These are phyloP conservation scores for Jimgerdemannia flammicorona DNA, from an alignment of 192 early-diverging fungal species.

Conservation along the genomic window DNA sequence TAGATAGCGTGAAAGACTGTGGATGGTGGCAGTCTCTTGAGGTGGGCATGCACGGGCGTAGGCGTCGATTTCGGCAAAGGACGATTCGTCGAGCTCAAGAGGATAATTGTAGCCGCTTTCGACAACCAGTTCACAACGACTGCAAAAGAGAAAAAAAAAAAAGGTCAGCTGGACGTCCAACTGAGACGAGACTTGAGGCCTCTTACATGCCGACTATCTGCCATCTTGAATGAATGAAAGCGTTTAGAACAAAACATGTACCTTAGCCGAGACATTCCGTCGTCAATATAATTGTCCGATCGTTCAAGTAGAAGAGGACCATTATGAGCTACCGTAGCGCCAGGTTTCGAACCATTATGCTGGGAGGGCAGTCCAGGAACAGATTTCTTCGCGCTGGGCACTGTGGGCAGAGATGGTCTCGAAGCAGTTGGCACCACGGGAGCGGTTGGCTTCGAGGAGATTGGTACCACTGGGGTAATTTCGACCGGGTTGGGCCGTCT, in stretches of 20 bases:
- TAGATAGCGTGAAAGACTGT: slow-evolving; percentile 31
- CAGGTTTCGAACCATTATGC: no score
- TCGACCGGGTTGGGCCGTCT: neutral
- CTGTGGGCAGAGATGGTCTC: neutral
- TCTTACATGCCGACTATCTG: no score
- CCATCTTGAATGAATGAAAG: neutral
- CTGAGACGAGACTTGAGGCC: no score
- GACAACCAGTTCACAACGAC: slow-evolving; percentile 13
- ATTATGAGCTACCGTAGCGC: no score
- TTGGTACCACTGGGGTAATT: neutral
- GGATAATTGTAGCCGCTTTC: slow-evolving; percentile 11
- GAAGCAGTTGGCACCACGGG: slow-evolving; percentile 5
- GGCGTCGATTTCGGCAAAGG: slow-evolving; percentile 36
- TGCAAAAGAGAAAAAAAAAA: slow-evolving; percentile 1
- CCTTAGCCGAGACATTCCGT: neutral
- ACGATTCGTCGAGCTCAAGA: slow-evolving; percentile 9
- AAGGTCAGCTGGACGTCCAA: neutral
- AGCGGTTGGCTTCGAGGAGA: neutral
- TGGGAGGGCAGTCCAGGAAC: no score
- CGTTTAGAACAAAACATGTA: neutral
- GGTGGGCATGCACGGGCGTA: slow-evolving; percentile 31
- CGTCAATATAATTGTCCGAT: neutral
- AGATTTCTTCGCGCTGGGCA: no score
- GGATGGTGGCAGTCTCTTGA: slow-evolving; percentile 15
- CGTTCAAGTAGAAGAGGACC: no score